Base-by-base conservation (phyloP, 2,329 filamentous ascomycete genomes). In the Sclerotinia borealis region DNA sequence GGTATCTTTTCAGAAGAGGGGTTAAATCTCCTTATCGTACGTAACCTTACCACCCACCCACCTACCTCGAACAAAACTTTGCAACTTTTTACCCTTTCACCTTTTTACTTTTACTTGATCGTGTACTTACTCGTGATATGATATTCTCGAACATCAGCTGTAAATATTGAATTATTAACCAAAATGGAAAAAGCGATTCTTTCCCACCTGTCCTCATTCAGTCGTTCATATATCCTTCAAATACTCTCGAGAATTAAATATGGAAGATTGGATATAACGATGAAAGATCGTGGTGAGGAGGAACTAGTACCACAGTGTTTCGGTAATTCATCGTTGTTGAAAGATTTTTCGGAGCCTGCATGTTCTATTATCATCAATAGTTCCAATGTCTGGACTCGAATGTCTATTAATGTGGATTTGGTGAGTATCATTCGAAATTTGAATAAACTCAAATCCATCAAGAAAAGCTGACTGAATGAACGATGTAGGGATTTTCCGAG, bases 401-500 rank as follows among this genome's bases (percentile, higher is more conserved):
- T 59, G 45, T 48, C 56, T 2, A 59, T 59, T 22, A 59, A 50
- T 41, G 22, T 39, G 19, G 45, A 59, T 22, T 34, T 59, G 47
- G 56, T 59, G n/a, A 41, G 56, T 5, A 6, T 27, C 6, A 34
- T 52, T 9, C 15, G 5, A 8, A 17, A n/a, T 34, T n/a, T n/a
- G n/a, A n/a, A n/a, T n/a, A n/a, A 19, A 9, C 34, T 27, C 19
- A 34, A 41, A 15, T 15, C 10, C 4, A n/a, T 34, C 15, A 19
- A 17, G 7, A 47, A 13, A 31, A 27, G 22, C 47, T 15, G 25
- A 22, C 19, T 50, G 29, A 50, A 19, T 29, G 22, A 15, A 48
- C 13, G 3, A 3, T 22, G 15, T 9, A 67, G 66, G 66, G 64
- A 1, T 64, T 64, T 45, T 62, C 59, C 10, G 66, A 68, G 47